Percentiles rank a stretch among this genome's conserved stretches.
phyloP scores from a whole-genome alignment of 2,329 filamentous ascomycete species.

The Botrytis medusae region DNA sequence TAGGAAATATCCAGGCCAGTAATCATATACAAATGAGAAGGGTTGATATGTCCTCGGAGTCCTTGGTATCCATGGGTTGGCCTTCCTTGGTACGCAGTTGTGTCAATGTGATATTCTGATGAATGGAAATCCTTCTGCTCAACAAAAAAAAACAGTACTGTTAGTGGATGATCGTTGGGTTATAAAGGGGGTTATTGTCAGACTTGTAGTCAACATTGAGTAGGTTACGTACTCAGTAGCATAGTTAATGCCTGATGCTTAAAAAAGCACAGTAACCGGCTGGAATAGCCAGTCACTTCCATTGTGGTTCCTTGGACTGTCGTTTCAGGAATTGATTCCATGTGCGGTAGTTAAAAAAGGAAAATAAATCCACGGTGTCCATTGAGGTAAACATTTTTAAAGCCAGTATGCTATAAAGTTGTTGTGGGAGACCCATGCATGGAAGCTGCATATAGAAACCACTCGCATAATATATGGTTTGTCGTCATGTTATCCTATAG shows the following conservation, averaged over 20 bases:
- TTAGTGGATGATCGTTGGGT: constrained; percentile 37
- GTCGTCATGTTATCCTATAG: background rate
- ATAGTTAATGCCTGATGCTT: constrained; percentile 34
- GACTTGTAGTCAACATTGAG: constrained; percentile 34
- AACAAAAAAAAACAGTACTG: constrained; percentile 28
- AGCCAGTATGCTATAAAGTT: background rate
- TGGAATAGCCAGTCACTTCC: constrained; percentile 27
- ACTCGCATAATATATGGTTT: background rate
- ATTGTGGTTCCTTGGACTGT: background rate
- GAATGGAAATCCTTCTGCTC: constrained; percentile 30
- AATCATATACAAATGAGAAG: constrained; percentile 18
- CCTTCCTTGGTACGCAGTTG: constrained; percentile 10
- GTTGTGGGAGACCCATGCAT: constrained; percentile 5
- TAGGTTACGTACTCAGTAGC: constrained; percentile 40
- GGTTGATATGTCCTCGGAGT: constrained; percentile 4
- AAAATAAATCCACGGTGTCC: constrained; percentile 18
- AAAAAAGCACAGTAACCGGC: constrained; percentile 24
- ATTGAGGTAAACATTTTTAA: constrained; percentile 2
- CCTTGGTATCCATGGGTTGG: constrained; percentile 15
- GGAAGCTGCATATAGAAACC: constrained; percentile 12
- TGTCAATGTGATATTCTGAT: background rate
- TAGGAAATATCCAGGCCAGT: constrained; percentile 9
- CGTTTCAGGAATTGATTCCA: background rate
- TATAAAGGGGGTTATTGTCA: constrained; percentile 29
- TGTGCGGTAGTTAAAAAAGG: constrained; percentile 15